Base-by-base conservation (phyloP, 2,329 filamentous ascomycete genomes). In the Penicillium sp. region DNA sequence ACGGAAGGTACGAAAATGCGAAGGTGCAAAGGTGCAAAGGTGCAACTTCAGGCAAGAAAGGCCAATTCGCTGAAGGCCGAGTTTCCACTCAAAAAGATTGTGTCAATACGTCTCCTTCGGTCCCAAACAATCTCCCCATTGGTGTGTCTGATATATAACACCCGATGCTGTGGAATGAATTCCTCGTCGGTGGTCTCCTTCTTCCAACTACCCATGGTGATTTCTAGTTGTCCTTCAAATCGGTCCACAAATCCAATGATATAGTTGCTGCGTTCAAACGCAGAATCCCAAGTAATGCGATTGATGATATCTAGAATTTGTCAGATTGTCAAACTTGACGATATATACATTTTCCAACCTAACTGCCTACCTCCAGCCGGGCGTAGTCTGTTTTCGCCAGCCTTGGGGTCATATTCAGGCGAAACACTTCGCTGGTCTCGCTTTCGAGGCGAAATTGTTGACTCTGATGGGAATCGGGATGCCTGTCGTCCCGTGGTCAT, bases 111-210 rank as follows among this genome's bases (percentile, higher is more conserved):
- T 67, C 63, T 71, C 46, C 72, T 73, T 40, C 81, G 72, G 63
- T 84, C 80, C 81, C 82, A 84, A 2, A 84, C 74, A 34, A 77
- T 63, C 25, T 76, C 74, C 19, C 70, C 75, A 47, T 73, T 64
- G 6, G 64, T 65, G 33, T 66, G 70, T 58, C 73, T 73, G 61
- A 83, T 79, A 58, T 81, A 80, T 53, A 80, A 58, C 19, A 84
- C 79, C 3, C 82, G 75, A 69, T 84, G 81, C 60, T 80, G 76
- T 3, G 82, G 82, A 55, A 84, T 82, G 55, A 83, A 84, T 46
- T 84, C 81, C 57, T 84, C 81, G 29, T 84, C 70, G 10, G 81
- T 83, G 33, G 77, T 76, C 47, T 82, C 81, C 19, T 73, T 77
- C 63, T 82, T 80, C 82, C 82, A 84, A n/a, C 71, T 73, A 45